A percentile compares a stretch with the other conserved stretches of the same genome.
phyloP scores from a whole-genome alignment of 2,329 filamentous ascomycete genomes.

The Capronia epimyces region DNA sequence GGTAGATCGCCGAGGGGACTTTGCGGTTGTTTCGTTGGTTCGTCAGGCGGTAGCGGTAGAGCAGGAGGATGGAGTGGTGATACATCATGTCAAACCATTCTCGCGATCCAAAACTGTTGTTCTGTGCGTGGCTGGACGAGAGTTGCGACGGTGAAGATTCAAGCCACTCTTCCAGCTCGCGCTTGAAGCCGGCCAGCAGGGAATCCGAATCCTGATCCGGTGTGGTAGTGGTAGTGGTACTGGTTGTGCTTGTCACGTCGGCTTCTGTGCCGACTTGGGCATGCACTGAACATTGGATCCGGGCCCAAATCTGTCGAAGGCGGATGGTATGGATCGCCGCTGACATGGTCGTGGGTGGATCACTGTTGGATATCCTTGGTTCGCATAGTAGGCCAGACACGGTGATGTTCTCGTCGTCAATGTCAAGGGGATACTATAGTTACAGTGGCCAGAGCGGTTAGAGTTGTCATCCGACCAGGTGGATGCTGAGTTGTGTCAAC shows the following conservation, averaged over 20 bases:
- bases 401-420: slow-evolving; percentile 12
- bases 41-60: slow-evolving; percentile 32
- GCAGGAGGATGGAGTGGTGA: slow-evolving; percentile 37
- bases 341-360: slow-evolving; percentile 28
- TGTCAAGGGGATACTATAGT: slow-evolving; percentile 16
- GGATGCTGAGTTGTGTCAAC: too few species aligned
- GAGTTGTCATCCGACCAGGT: background rate
- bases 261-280: slow-evolving; percentile 10
- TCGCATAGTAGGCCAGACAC: background rate
- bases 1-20: background rate
- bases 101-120: slow-evolving; percentile 32
- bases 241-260: slow-evolving; percentile 25
- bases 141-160: slow-evolving; percentile 21
- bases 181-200: slow-evolving; percentile 20
- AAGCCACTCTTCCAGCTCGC: slow-evolving; percentile 30
- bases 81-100: slow-evolving; percentile 40
- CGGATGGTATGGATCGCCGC: slow-evolving; percentile 30
- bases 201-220: too few species aligned
- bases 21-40: too few species aligned
- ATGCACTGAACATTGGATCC: slow-evolving; percentile 26
- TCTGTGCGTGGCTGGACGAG: slow-evolving; percentile 26
- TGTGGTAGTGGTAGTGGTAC: too few species aligned
- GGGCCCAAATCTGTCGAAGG: slow-evolving; percentile 29
- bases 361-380: slow-evolving; percentile 1
- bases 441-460: background rate